Evolutionary conservation across 768 basidiomycete genomes (phyloP).

Genomic region (Boletus bicolor): DNA sequence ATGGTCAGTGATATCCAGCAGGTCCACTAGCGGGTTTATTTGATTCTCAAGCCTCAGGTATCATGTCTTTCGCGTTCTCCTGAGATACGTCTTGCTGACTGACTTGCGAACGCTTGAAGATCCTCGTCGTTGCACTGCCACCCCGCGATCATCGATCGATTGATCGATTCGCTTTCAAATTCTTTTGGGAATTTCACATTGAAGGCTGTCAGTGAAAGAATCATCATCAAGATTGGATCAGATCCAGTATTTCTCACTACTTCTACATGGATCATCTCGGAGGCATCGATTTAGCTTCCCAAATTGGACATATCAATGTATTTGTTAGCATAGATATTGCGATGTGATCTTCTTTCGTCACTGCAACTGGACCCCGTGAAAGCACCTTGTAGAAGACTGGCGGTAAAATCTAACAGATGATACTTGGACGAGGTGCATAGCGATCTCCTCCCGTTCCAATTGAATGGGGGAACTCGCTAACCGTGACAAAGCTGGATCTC

Average conservation of each 20-base stretch:
- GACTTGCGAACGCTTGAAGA: background rate
- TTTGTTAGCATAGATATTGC: too few relatives aligned
- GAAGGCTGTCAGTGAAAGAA: background rate
- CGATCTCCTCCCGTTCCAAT: too few relatives aligned
- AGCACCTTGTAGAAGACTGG: too few relatives aligned
- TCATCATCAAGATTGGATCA: background rate
- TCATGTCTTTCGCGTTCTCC: background rate
- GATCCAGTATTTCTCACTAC: background rate
- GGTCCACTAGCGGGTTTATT: background rate
- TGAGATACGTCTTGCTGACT: background rate
- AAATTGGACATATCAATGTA: background rate
- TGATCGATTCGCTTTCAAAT: background rate
- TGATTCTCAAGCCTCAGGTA: background rate
- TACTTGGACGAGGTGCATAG: too few relatives aligned
- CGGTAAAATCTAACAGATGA: too few relatives aligned
- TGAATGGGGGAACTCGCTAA: background rate
- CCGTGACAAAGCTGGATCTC: too few relatives aligned
- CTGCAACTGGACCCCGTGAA: too few relatives aligned
- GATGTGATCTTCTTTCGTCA: too few relatives aligned
- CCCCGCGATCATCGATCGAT: background rate
- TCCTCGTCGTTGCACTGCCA: background rate
- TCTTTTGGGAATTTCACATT: background rate
- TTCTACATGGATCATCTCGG: background rate
- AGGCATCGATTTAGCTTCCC: background rate
- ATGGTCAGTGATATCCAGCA: background rate